Evolutionary conservation across 2,329 filamentous ascomycete genomes (phyloP).

Genomic region (Teratosphaeria viscida): DNA sequence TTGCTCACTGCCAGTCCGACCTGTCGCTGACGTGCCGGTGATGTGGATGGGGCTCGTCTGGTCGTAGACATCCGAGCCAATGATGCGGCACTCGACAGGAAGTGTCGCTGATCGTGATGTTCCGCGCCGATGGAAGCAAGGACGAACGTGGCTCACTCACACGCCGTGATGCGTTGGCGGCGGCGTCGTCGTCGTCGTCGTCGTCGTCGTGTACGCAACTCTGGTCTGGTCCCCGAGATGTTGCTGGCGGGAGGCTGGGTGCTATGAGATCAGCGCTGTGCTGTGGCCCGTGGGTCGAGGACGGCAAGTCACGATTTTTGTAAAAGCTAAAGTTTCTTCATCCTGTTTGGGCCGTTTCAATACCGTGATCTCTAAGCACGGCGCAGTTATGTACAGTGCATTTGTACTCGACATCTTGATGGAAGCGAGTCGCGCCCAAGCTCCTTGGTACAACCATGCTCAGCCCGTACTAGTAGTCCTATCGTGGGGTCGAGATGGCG

Average conservation of each 20-base stretch:
- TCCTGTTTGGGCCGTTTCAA: background rate
- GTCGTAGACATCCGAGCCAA: background rate
- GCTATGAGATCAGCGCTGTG: background rate
- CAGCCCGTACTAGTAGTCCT: background rate
- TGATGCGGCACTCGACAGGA: background rate
- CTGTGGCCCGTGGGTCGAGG: background rate
- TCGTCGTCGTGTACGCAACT: background rate
- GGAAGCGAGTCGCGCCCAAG: background rate
- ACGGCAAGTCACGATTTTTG: background rate
- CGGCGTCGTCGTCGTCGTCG: background rate
- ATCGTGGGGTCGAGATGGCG: background rate
- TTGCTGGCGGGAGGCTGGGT: background rate
- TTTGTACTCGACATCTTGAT: background rate
- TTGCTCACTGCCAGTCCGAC: background rate
- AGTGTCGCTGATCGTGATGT: background rate
- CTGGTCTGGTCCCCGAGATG: background rate
- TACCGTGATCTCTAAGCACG: background rate
- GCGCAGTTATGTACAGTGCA: background rate
- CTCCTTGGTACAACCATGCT: background rate
- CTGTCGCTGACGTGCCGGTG: background rate
- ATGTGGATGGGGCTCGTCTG: background rate
- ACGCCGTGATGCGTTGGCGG: background rate
- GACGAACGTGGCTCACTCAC: background rate
- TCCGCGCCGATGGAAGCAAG: background rate
- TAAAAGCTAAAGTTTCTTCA: background rate